Base-by-base conservation (phyloP, 1,139 yeast species). In the Yamadazyma oceani region DNA sequence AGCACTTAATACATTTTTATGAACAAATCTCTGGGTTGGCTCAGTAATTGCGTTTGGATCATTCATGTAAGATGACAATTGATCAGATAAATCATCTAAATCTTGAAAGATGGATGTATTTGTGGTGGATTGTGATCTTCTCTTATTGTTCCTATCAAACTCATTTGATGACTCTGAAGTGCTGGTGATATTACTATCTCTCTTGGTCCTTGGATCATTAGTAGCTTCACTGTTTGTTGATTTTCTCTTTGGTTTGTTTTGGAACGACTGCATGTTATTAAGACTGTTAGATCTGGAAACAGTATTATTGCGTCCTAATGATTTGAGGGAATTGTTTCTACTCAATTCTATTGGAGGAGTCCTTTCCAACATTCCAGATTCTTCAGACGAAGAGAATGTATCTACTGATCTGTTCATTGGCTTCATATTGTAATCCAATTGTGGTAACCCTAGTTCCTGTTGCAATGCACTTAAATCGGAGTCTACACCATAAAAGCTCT, bases 381-480 rank as follows among this genome's bases (percentile, higher is more conserved):
- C 52, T 16, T 42, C 45, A 5, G 49, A 45, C 1, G 55, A 44
- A 1, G 57, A 49, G 21, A 54, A 48, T 0, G 71, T 65, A 2
- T 53, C 62, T 12, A 51, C 56, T 3, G 72, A 66, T 31, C 69
- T 45, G 35, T 50, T 55, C 40, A 62, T 49, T 5, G 72, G 73
- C 37, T 53, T 55, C 35, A 66, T 54, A 39, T 58, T 60, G 42
- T 57, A 63, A 12, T 30, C 34, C 34, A 40, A 44, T n/a, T 32
- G 38, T 4, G 45, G 43, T 17, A 31, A 44, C 3, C 36, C 43
- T 8, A 41, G 15, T 3, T 42, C 38, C 15, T 39, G 32, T 35
- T 41, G 41, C 5, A 39, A 22, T 10, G 35, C 35, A 21, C 36
- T 35, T 22, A 40, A 37, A 17, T 42, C 47, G 14, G 42, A 45